Conservation (phyloP, 352 stramenopile species). For the Aphanomyces invadans region DNA sequence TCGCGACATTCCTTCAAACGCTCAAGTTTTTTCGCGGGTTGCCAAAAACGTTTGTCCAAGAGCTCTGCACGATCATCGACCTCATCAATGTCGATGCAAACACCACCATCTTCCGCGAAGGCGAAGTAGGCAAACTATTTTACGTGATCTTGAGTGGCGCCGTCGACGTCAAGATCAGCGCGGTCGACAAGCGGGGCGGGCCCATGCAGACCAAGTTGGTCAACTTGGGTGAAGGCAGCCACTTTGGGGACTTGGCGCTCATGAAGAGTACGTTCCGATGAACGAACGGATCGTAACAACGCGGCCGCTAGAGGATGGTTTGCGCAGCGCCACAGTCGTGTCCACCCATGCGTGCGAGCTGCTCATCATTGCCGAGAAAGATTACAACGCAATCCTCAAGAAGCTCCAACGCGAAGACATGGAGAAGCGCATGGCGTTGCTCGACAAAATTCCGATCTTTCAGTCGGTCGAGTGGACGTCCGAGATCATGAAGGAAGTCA, state of each 20-base stretch:
- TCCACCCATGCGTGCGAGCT: slow-evolving; percentile 52
- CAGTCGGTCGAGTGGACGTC: slow-evolving; percentile 65
- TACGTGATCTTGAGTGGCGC: slow-evolving; percentile 72
- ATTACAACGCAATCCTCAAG: slow-evolving; percentile 63
- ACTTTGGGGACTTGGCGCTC: slow-evolving; percentile 68
- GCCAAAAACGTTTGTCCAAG: slow-evolving; percentile 49
- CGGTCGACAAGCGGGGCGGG: slow-evolving; percentile 44
- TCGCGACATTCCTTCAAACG: slow-evolving; percentile 60
- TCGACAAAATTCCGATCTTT: slow-evolving; percentile 64
- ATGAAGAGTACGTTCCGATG: slow-evolving; percentile 41
- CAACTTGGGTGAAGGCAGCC: slow-evolving; percentile 56
- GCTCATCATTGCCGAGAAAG: slow-evolving; percentile 61
- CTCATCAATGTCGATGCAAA: slow-evolving; percentile 37
- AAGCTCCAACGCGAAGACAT: slow-evolving; percentile 68
- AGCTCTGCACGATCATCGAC: slow-evolving; percentile 59
- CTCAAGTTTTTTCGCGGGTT: slow-evolving; percentile 71
- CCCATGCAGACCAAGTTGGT: slow-evolving; percentile 58
- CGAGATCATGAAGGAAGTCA: slow-evolving; percentile 62
- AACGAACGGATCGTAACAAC: neutral
- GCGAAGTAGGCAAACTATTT: slow-evolving; percentile 61
- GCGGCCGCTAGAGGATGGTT: slow-evolving; percentile 29
- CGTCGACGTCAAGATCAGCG: slow-evolving; percentile 57
- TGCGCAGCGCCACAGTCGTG: slow-evolving; percentile 59
- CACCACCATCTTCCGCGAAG: slow-evolving; percentile 50
- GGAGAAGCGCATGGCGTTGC: slow-evolving; percentile 40